Percentiles rank a stretch among this genome's conserved stretches.
phyloP scores from a whole-genome alignment of 345 rosid species.

The Eucalyptus cloeziana region DNA sequence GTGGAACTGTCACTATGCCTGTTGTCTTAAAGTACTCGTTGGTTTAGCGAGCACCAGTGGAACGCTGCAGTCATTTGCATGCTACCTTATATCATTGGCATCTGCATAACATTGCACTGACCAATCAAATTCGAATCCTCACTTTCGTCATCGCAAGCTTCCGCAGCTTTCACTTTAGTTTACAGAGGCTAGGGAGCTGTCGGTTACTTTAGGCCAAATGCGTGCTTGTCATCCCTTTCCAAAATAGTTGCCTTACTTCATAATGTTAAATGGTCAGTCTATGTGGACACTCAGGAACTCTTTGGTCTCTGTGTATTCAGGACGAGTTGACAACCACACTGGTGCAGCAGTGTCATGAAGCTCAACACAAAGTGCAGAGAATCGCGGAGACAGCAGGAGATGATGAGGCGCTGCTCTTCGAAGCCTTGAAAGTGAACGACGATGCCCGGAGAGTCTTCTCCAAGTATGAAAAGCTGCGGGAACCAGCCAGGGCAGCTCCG shows the following conservation, averaged over 20 bases:
- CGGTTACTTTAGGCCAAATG: not conserved
- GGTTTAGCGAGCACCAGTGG: not conserved
- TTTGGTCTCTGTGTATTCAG: constrained; percentile 3
- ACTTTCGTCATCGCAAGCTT: not conserved
- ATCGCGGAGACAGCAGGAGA: constrained; percentile 66
- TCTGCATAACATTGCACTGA: not conserved
- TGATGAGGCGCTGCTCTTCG: constrained; percentile 63
- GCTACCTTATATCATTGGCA: not conserved
- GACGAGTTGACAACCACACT: constrained; percentile 63
- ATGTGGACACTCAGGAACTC: not conserved
- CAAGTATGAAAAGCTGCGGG: constrained; percentile 48
- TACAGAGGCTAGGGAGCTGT: not conserved
- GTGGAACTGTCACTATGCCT: not conserved
- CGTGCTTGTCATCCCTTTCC: not conserved
- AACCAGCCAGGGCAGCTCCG: not conserved
- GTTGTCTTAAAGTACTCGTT: not conserved
- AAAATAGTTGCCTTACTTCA: not conserved
- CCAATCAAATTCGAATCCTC: not conserved
- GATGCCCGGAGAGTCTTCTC: constrained; percentile 58
- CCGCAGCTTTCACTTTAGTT: not conserved
- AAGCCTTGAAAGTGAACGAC: constrained; percentile 73
- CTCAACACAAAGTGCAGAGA: constrained; percentile 49
- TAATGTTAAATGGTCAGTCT: not conserved
- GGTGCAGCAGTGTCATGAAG: constrained; percentile 52
- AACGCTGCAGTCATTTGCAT: not conserved